Base-by-base conservation (phyloP, 176 grass and related monocot genomes). In the Rhipidocladum racemiflorum region DNA sequence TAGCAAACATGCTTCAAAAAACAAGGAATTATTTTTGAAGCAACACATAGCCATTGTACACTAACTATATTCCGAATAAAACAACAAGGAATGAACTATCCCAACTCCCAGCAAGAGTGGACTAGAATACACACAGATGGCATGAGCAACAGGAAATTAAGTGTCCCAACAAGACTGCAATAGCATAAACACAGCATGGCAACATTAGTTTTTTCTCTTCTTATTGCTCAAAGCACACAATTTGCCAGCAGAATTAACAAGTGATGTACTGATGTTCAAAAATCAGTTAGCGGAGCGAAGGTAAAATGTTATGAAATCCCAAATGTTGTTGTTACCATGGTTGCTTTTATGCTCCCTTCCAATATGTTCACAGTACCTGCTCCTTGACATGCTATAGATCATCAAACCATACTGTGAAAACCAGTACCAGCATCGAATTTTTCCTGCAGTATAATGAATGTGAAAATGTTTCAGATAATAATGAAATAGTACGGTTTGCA, bases 291-390 rank as follows among this genome's bases (percentile, higher is more conserved):
- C 7, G n/a, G 35, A 70, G 6, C 13, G 20, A 80, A 27, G 7
- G 21, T 16, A 21, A 68, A 32, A 70, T 85, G 40, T 21, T 88
- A 88, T n/a, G n/a, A n/a, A 2, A 56, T 24, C 54, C 4, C 21
- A 56, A 56, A 56, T 56, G 21, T 10, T 56, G 24, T 7, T 83
- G 25, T 74, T 92, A 95, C 95, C 92, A 82, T 98, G 95, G 85
- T 98, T 98, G 90, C 95, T 90, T 91, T 97, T 97, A 80, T 97
- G 95, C 79, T 97, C 95, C 74, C 95, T 89, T 88, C 88, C 95
- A 94, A 97, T 97, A 84, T 89, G 36, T 53, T 97, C 92, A 65
- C 95, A 97, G 68, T 97, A 97, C 86, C 92, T 97, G 84, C 90
- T 91, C 59, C 83, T 94, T 84, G 38, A 90, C 84, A 89, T 97